Conservation (phyloP, 2,329 filamentous ascomycete species). For the Aspergillus sp. region DNA sequence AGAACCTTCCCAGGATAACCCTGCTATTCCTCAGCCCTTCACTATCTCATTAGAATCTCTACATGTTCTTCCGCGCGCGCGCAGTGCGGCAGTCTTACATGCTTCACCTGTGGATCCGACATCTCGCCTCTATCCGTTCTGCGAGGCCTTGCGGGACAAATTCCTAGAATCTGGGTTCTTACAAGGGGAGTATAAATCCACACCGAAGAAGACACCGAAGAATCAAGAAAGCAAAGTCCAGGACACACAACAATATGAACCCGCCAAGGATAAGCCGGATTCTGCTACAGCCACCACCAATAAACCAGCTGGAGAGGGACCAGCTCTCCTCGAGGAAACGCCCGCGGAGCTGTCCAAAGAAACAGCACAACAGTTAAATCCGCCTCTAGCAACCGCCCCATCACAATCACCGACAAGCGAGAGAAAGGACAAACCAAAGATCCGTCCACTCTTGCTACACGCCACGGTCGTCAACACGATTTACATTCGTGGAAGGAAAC, state of each 20-base stretch:
- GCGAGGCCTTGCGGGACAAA: constrained; percentile 38
- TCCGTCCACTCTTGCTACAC: constrained; percentile 69
- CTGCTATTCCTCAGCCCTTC: constrained; percentile 27
- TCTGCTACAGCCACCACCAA: not conserved
- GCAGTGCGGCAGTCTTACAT: constrained; percentile 42
- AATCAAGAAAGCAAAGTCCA: not conserved
- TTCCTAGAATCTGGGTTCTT: constrained; percentile 48
- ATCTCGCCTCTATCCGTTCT: constrained; percentile 43
- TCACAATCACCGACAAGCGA: constrained; percentile 20
- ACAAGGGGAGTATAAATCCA: constrained; percentile 27
- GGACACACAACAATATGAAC: not conserved
- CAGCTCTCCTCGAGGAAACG: no score
- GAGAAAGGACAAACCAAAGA: constrained; percentile 20
- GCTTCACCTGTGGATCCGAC: constrained; percentile 41
- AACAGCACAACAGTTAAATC: not conserved
- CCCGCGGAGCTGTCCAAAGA: not conserved
- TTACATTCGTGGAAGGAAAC: constrained; percentile 52
- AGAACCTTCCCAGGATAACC: not conserved
- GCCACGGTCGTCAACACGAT: constrained; percentile 85
- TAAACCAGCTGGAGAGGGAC: no score
- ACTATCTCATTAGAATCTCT: constrained; percentile 45
- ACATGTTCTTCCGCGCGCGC: constrained; percentile 37
- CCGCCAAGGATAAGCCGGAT: not conserved
- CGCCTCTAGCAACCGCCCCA: not conserved
- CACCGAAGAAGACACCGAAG: not conserved